A percentile compares a stretch with the other conserved stretches of the same genome.
Conservation (phyloP, 768 basidiomycete species). For the Chalciporus piperatus region DNA sequence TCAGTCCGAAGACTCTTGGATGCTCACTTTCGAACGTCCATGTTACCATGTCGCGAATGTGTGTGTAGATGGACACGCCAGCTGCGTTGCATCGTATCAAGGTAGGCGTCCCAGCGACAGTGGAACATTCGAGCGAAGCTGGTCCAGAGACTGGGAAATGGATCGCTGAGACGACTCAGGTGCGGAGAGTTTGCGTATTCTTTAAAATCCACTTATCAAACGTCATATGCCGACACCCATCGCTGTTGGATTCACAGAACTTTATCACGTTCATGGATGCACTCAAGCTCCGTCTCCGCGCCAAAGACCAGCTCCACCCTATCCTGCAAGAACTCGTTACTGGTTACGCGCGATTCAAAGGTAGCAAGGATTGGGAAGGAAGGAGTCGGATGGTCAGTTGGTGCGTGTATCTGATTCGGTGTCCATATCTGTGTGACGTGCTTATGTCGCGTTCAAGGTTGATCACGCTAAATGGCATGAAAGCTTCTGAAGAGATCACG, state of each 20-base stretch:
- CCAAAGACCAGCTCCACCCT: constrained; percentile 96
- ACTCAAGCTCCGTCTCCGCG: constrained; percentile 85
- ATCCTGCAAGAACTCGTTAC: constrained; percentile 94
- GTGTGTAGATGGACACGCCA: constrained; percentile 81
- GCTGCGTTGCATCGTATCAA: constrained; percentile 88
- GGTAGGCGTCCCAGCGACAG: constrained; percentile 94
- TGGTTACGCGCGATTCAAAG: constrained; percentile 91
- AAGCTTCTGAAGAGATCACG: constrained; percentile 91
- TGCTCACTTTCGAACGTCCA: too few relatives aligned
- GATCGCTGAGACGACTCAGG: constrained; percentile 98
- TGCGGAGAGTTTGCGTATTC: constrained; percentile 26
- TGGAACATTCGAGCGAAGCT: constrained; percentile 91
- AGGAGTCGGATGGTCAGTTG: constrained; percentile 87
- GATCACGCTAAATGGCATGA: constrained; percentile 95
- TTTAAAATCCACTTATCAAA: too few relatives aligned
- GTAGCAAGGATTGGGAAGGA: constrained; percentile 95
- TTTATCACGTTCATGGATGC: constrained; percentile 99
- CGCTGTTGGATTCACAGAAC: constrained; percentile 45
- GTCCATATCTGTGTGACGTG: background rate
- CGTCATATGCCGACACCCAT: too few relatives aligned
- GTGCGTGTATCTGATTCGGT: constrained; percentile 42
- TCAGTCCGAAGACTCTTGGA: too few relatives aligned
- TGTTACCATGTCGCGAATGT: background rate
- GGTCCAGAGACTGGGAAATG: constrained; percentile 93
- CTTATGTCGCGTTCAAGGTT: constrained; percentile 52